phyloP scores from a whole-genome alignment of 768 basidiomycete species.

The Cystobasidium ongulense region DNA sequence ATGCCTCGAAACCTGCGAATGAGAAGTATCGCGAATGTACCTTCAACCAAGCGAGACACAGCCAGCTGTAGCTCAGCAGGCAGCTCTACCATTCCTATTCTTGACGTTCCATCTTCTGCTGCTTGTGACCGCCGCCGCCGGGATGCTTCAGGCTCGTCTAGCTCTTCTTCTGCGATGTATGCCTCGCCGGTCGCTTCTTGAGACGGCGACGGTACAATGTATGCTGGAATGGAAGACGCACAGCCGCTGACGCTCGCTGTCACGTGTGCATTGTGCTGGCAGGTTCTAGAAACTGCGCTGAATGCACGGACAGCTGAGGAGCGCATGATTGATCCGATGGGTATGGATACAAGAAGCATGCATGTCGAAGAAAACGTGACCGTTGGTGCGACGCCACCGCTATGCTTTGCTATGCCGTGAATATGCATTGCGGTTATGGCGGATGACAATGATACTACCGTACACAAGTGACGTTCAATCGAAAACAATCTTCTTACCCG shows the following conservation, averaged over 20 bases:
- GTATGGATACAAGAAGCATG: not conserved
- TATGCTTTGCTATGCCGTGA: no score
- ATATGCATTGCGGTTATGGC: no score
- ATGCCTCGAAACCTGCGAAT: conserved; percentile 1
- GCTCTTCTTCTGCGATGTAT: not conserved
- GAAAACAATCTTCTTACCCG: conserved; percentile 74
- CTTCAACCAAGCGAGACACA: conserved; percentile 10
- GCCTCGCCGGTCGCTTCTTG: not conserved
- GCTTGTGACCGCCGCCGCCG: conserved; percentile 3
- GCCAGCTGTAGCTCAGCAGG: conserved; percentile 28
- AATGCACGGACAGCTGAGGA: not conserved
- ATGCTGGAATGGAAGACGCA: not conserved
- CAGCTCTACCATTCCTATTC: conserved; percentile 31
- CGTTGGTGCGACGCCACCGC: not conserved
- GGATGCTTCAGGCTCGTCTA: not conserved
- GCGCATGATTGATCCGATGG: not conserved
- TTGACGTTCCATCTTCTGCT: conserved; percentile 3
- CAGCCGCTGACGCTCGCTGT: not conserved
- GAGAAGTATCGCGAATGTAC: not conserved
- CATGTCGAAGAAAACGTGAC: not conserved
- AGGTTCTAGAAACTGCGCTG: not conserved
- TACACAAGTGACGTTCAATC: conserved; percentile 39
- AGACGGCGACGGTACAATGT: not conserved
- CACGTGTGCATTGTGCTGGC: not conserved
- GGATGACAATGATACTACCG: not conserved